Evolutionary conservation across 2,329 filamentous ascomycete species (phyloP).

Genomic region (Cercospora nicotianae): DNA sequence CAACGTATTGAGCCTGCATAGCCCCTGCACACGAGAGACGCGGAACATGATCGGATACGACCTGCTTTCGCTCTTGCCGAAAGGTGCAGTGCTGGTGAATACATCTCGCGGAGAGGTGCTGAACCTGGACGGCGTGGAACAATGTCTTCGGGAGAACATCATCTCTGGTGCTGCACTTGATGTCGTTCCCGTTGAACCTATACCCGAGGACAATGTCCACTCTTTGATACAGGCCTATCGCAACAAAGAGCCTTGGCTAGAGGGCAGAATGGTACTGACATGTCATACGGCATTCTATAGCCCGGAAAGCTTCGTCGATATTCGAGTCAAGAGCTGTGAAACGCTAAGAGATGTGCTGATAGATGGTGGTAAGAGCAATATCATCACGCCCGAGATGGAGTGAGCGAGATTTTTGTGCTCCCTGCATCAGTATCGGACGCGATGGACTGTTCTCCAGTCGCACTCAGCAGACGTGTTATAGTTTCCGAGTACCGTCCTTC

Average conservation of each 20-base stretch:
- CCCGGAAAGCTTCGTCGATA: conserved; percentile 34
- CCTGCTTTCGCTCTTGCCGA: conserved; percentile 34
- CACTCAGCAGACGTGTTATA: too few relatives aligned
- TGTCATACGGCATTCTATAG: conserved; percentile 35
- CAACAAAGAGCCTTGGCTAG: conserved; percentile 45
- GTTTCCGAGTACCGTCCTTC: too few relatives aligned
- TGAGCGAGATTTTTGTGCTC: background rate
- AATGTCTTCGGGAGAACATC: conserved; percentile 32
- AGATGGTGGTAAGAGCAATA: conserved; percentile 29
- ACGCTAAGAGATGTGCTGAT: conserved; percentile 34
- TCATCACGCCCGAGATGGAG: conserved; percentile 34
- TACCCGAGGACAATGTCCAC: conserved; percentile 34
- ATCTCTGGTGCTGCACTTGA: conserved; percentile 37
- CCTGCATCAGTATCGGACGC: background rate
- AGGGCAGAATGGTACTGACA: conserved; percentile 42
- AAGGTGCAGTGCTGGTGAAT: conserved; percentile 36
- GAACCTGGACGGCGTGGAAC: conserved; percentile 35
- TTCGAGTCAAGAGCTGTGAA: conserved; percentile 33
- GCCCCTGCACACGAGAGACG: conserved; percentile 71
- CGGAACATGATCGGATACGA: conserved; percentile 33
- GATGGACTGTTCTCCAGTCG: too few relatives aligned
- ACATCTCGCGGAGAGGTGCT: conserved; percentile 38
- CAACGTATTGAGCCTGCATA: conserved; percentile 67
- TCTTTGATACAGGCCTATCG: conserved; percentile 35
- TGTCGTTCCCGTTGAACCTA: conserved; percentile 39